Evolutionary conservation across 2,329 filamentous ascomycete genomes (phyloP), one percentile per base, ranked within the genome.

Genomic region (Magnaporthales sp.): DNA sequence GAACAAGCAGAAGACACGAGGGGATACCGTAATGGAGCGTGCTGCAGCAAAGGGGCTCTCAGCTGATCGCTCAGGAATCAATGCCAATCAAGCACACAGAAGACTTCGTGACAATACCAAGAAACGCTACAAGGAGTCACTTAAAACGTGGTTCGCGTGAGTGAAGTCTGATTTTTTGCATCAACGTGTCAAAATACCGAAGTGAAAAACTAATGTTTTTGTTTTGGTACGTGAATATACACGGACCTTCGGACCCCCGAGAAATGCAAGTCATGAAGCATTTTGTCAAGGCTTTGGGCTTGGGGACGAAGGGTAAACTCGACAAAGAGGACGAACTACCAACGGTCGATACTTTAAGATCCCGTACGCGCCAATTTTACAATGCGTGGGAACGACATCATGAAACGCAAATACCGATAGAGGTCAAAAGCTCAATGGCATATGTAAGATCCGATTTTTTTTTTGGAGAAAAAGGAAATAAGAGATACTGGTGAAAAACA

Each of bases 361-460:
- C 24, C 60, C 62, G 63, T 58, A 65, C 63, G 26, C 67, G 66
- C 38, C 63, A 66, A 54, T 67, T 68, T 31, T 68, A 61, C 32
- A 68, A 66, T 65, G 54, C 46, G 26, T 68, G 29, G 46, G 51
- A 68, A 27, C 64, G 54, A 30, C 30, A 66, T 61, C 8, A 61
- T 31, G 22, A 64, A 64, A 46, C 29, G 24, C n/a, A 27, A 26
- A 68, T 68, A 60, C 38, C 56, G 13, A 22, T 27, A 60, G 56
- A 68, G 58, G 64, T 68, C 26, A 68, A 68, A 27, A 26, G 64
- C 61, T 68, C 22, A 63, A 67, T 68, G 29, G 15, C 65, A 22
- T 29, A 30, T 31, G 63, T 68, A 56, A 54, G 63, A n/a, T n/a
- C n/a, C n/a, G n/a, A n/a, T n/a, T 63, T 64, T 58, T 62, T 62